A percentile compares a stretch with the other conserved stretches of the same genome.
Conservation (phyloP, 148 eudicot species). For the Gaultheria prostrata region DNA sequence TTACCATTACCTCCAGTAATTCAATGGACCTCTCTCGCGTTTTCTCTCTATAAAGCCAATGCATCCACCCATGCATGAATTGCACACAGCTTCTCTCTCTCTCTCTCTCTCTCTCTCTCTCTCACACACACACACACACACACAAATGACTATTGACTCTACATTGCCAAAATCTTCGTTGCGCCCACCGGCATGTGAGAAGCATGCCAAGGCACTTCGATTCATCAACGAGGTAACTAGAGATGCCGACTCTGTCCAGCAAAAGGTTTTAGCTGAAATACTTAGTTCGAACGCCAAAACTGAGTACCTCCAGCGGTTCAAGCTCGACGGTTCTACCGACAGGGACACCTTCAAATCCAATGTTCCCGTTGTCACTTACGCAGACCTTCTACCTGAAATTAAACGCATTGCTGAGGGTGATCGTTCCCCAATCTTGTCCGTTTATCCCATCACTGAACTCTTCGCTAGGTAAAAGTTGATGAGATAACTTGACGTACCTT, state of each 20-base stretch:
- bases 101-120: not conserved
- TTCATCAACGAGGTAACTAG: slow-evolving; percentile 24
- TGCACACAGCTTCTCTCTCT: not conserved
- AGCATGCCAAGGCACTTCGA: slow-evolving; percentile 16
- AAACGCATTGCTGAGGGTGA: slow-evolving; percentile 26
- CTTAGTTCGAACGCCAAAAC: slow-evolving; percentile 16
- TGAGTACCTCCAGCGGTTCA: slow-evolving; percentile 22
- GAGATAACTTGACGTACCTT: too few species aligned
- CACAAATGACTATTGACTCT: not conserved
- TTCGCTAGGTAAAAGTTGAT: slow-evolving; percentile 22
- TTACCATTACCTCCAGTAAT: too few species aligned
- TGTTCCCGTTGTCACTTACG: slow-evolving; percentile 22
- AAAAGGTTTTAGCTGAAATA: slow-evolving; percentile 22
- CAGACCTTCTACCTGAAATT: slow-evolving; percentile 16
- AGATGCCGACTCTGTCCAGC: slow-evolving; percentile 18
- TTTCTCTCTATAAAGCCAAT: too few species aligned
- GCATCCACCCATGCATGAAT: too few species aligned
- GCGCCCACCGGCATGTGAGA: not conserved
- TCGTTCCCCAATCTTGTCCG: slow-evolving; percentile 22
- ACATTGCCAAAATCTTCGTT: not conserved
- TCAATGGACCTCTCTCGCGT: too few species aligned
- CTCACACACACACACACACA: not conserved
- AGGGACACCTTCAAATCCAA: slow-evolving; percentile 23
- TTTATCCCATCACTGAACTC: slow-evolving; percentile 23
- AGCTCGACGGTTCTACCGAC: slow-evolving; percentile 8